Evolutionary conservation across 805 yeast species (phyloP).

Genomic region (Blastobotrys americana): DNA sequence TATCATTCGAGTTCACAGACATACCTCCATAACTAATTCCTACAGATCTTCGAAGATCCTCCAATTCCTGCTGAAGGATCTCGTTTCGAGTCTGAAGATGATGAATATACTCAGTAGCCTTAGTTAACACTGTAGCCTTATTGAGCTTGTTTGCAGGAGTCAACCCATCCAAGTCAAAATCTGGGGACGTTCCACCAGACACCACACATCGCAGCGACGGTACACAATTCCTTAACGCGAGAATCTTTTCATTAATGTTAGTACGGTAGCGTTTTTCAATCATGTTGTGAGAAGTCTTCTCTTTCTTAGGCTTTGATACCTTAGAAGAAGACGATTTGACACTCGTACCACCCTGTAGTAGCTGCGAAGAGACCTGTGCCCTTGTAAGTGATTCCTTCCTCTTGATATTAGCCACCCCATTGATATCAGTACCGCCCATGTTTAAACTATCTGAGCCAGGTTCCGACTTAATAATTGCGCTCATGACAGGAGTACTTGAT

Average conservation of each 20-base stretch:
- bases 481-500: neutral
- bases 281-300: constrained; percentile 65
- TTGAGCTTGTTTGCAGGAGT: constrained; percentile 69
- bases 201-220: constrained; percentile 66
- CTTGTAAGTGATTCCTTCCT: no score
- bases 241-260: constrained; percentile 64
- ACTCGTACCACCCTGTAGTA: no score
- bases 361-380: no score
- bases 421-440: no score
- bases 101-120: constrained; percentile 72
- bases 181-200: constrained; percentile 37
- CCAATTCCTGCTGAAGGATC: constrained; percentile 45
- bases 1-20: no score
- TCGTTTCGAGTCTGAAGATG: constrained; percentile 59
- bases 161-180: constrained; percentile 62
- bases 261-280: constrained; percentile 76
- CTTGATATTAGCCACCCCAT: no score
- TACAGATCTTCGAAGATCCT: constrained; percentile 32
- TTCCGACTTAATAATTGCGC: no score
- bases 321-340: constrained; percentile 7
- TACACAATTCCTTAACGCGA: constrained; percentile 65
- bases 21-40: constrained; percentile 17
- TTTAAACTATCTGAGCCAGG: no score
- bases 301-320: constrained; percentile 29
- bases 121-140: constrained; percentile 69